These are phyloP conservation scores for Coniochaeta pulveracea DNA, from an alignment of 2,329 filamentous ascomycete genomes.

Conservation along the genomic window DNA sequence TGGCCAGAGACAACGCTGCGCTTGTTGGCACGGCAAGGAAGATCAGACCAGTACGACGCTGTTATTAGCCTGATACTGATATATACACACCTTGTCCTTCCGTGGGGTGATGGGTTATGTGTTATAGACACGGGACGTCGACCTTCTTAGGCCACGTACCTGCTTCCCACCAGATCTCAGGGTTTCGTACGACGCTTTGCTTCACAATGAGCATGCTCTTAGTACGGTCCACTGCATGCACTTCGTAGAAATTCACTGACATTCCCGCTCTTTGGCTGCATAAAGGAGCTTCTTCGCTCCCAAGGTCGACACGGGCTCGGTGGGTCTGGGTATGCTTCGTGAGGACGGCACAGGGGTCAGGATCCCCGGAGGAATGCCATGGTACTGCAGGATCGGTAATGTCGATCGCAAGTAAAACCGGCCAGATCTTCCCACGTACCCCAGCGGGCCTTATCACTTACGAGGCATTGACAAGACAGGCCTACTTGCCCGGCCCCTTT, in stretches of 20 bases:
- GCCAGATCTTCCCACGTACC: slow-evolving; percentile 2
- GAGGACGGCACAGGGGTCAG: background rate
- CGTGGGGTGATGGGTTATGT: no score
- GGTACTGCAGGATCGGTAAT: background rate
- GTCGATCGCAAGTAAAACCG: slow-evolving; percentile 1
- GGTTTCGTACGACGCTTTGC: no score
- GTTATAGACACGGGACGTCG: no score
- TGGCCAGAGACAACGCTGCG: background rate
- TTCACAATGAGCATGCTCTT: no score
- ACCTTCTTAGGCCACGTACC: background rate
- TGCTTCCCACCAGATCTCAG: no score
- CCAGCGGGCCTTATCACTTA: background rate
- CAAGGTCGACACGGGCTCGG: slow-evolving; percentile 1
- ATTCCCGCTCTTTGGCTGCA: background rate
- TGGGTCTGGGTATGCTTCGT: slow-evolving; percentile 1
- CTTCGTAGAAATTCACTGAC: no score
- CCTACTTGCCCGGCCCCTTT: background rate
- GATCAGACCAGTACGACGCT: background rate
- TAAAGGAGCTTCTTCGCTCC: slow-evolving; percentile 1
- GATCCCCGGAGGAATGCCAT: background rate
- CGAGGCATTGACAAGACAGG: background rate
- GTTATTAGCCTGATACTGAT: background rate
- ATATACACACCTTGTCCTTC: background rate
- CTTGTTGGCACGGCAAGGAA: background rate
- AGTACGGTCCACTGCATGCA: no score